These are phyloP conservation scores for Trichoderma afroharzianum DNA, from an alignment of 2,329 filamentous ascomycete species.

Conservation along the genomic window DNA sequence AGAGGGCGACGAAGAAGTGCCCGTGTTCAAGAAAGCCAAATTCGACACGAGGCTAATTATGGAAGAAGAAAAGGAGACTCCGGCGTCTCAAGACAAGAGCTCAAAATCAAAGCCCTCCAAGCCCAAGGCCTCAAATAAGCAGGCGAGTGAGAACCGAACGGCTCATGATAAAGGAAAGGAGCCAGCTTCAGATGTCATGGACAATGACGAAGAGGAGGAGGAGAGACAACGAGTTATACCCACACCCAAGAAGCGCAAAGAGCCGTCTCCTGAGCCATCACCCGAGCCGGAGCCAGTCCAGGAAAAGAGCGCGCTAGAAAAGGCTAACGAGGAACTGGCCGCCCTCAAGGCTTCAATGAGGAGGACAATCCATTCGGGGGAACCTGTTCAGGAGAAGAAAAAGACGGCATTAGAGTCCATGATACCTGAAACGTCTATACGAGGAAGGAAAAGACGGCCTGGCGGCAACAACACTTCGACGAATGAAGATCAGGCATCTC, in stretches of 20 bases:
- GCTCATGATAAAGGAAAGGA: background rate
- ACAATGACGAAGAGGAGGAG: background rate
- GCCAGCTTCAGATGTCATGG: background rate
- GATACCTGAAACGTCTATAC: constrained; percentile 68
- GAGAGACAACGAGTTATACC: background rate
- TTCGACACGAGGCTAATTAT: constrained; percentile 74
- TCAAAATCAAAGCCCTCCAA: constrained; percentile 31
- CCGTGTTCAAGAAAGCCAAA: constrained; percentile 69
- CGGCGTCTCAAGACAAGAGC: constrained; percentile 25
- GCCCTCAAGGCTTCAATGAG: constrained; percentile 80
- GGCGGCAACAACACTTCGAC: constrained; percentile 51
- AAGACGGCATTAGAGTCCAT: constrained; percentile 68
- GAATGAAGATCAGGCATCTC: constrained; percentile 58
- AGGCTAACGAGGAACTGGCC: constrained; percentile 76
- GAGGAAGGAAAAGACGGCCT: constrained; percentile 66
- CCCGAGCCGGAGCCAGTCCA: constrained; percentile 28
- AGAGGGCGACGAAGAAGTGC: constrained; percentile 52
- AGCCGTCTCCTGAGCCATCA: constrained; percentile 23
- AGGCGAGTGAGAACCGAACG: background rate
- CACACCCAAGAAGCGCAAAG: constrained; percentile 1
- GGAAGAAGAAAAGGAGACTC: constrained; percentile 38
- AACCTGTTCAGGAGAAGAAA: constrained; percentile 52
- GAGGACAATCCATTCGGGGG: constrained; percentile 51
- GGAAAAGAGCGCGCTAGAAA: constrained; percentile 58
- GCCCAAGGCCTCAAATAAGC: constrained; percentile 25